Percentiles rank a stretch among this genome's conserved stretches.
Evolutionary conservation across 306 rosid genomes (phyloP).

Genomic region (Echinosophora koreensis): DNA sequence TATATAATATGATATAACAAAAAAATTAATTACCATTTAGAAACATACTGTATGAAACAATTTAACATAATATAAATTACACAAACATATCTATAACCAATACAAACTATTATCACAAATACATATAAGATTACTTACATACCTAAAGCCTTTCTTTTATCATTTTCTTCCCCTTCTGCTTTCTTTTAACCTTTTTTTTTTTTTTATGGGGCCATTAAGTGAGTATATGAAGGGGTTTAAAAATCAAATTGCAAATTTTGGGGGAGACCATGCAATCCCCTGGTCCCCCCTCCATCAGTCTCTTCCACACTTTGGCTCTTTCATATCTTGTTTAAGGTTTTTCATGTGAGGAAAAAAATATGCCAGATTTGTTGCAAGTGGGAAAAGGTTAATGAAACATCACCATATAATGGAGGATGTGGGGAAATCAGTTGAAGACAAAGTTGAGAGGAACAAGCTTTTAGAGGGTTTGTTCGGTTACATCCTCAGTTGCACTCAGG

Average conservation of each 20-base stretch:
- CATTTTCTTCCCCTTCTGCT: too few species aligned
- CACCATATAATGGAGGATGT: slow-evolving; percentile 72
- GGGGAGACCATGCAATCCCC: too few species aligned
- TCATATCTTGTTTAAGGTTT: neutral
- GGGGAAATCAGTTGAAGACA: slow-evolving; percentile 69
- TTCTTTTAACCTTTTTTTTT: too few species aligned
- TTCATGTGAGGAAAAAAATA: slow-evolving; percentile 30
- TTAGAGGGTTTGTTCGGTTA: slow-evolving; percentile 80
- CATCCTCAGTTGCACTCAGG: slow-evolving; percentile 82
- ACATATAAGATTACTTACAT: too few species aligned
- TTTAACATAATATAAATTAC: neutral
- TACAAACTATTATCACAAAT: too few species aligned
- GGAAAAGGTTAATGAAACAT: slow-evolving; percentile 66
- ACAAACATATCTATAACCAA: too few species aligned
- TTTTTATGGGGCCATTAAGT: too few species aligned
- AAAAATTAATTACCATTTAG: neutral
- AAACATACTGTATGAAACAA: neutral
- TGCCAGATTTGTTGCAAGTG: slow-evolving; percentile 55
- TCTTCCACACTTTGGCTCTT: slow-evolving; percentile 1
- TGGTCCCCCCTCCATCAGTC: too few species aligned
- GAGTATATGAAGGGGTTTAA: too few species aligned
- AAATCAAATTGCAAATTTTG: too few species aligned
- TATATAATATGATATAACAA: too few species aligned
- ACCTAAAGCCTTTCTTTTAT: too few species aligned
- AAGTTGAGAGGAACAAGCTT: slow-evolving; percentile 65